Evolutionary conservation across 768 basidiomycete genomes (phyloP).

Genomic region (Clavaria fumosa): DNA sequence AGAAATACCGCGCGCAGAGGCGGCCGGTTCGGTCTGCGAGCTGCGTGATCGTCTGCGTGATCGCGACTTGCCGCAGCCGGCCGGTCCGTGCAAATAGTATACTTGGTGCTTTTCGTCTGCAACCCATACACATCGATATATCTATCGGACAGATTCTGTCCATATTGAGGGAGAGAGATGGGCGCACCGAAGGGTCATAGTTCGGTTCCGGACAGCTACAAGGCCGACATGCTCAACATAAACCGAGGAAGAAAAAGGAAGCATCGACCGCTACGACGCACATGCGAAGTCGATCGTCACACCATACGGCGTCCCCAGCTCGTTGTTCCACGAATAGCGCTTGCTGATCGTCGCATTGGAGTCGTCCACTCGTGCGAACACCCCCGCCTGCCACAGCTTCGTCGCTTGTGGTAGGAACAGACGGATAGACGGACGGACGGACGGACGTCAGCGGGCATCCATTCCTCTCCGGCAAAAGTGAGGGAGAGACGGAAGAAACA

Average conservation of each 20-base stretch:
- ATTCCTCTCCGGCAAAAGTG: slow-evolving; percentile 4
- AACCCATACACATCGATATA: too few relatives aligned
- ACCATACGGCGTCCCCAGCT: slow-evolving; percentile 94
- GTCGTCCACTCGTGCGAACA: slow-evolving; percentile 91
- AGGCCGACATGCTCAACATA: too few relatives aligned
- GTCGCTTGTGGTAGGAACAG: too few relatives aligned
- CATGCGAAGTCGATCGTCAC: slow-evolving; percentile 90
- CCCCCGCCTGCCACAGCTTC: slow-evolving; percentile 75
- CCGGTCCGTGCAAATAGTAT: slow-evolving; percentile 12
- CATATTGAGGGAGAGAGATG: slow-evolving; percentile 2
- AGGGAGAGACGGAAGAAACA: too few relatives aligned
- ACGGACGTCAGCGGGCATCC: slow-evolving; percentile 2
- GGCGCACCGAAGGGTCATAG: slow-evolving; percentile 83
- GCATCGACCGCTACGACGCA: slow-evolving; percentile 17
- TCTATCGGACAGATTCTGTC: too few relatives aligned
- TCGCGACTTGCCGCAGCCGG: too few relatives aligned
- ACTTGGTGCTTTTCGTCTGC: slow-evolving; percentile 31
- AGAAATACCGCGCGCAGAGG: too few relatives aligned
- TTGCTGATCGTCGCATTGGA: slow-evolving; percentile 91
- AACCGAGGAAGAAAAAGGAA: slow-evolving; percentile 3
- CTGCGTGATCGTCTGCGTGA: too few relatives aligned
- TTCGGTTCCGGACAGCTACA: slow-evolving; percentile 80
- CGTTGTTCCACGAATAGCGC: slow-evolving; percentile 95
- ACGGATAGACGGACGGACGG: slow-evolving; percentile 9
- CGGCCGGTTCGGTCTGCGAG: too few relatives aligned